phyloP scores from a whole-genome alignment of 2,329 filamentous ascomycete genomes.

The Colletotrichum phormii region DNA sequence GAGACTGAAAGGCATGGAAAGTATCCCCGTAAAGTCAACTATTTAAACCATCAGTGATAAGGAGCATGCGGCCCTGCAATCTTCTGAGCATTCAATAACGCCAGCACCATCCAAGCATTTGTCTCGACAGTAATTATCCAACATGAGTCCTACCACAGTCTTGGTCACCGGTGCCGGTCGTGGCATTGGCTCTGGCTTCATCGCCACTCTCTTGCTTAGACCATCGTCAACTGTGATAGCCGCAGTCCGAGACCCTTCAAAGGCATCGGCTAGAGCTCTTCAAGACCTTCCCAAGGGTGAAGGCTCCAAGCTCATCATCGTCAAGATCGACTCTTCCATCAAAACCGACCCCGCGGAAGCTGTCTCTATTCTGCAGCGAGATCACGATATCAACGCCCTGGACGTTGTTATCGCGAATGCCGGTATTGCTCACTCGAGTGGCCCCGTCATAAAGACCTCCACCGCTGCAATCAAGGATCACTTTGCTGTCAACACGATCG shows the following conservation, averaged over 20 bases:
- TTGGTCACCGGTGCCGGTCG: constrained; percentile 46
- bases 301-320: constrained; percentile 51
- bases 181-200: constrained; percentile 25
- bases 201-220: constrained; percentile 5
- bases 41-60: no score
- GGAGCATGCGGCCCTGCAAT: no score
- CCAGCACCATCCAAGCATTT: no score
- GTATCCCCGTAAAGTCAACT: no score
- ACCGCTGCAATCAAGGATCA: constrained; percentile 45
- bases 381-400: constrained; percentile 51
- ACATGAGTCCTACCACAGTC: no score
- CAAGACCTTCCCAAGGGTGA: constrained; percentile 47
- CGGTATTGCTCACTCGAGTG: constrained; percentile 44
- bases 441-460: constrained; percentile 41
- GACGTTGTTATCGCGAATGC: constrained; percentile 67
- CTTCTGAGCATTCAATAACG: no score
- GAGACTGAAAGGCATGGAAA: no score
- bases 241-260: constrained; percentile 47
- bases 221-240: constrained; percentile 51
- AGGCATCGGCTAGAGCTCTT: constrained; percentile 45
- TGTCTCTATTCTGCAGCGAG: constrained; percentile 42
- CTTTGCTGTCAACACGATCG: constrained; percentile 51
- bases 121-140: no score
- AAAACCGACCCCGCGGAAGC: constrained; percentile 47
- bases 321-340: constrained; percentile 53